Base-by-base conservation (phyloP, 1,139 yeast genomes). In the Saccharomyces pastorianus region DNA sequence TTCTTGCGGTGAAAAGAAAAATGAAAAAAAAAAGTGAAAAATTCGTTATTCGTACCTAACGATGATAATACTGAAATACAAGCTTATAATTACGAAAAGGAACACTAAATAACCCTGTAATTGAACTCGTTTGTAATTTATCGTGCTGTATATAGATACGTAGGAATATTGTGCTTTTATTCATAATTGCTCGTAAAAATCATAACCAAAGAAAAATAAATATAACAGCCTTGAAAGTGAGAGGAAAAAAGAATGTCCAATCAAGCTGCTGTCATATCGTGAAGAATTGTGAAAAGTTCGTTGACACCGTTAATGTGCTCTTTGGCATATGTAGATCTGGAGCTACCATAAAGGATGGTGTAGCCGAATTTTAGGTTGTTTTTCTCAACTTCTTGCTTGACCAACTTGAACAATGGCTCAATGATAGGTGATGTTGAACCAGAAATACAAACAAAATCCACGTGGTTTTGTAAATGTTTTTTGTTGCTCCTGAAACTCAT, bases 231-330 rank as follows among this genome's bases (percentile, higher is more conserved):
- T 28, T 47, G 8, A 28, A n/a, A 29, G 52, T 26, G 26, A 13
- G 4, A 23, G 28, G 13, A 31, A 28, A n/a, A 28, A 27, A 42
- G 7, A 20, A 20, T 20, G 9, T 42, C 14, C 4, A 41, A 41
- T 48, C 44, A 41, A 47, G 46, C 49, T 52, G 9, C 6, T 29
- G 48, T 6, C 44, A 31, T 11, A 31, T 11, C 52, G 38, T 60
- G 56, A 25, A 83, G 69, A 42, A 83, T 72, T 31, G 77, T 74
- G 63, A 88, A 76, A 52, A 88, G 72, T 56, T 88, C 90, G 63
- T 88, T 88, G 61, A 85, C 79, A 56, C 96, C 96, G 55, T 81
- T 79, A n/a, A 87, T 82, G 51, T 82, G 81, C 62, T 80, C 84
- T 44, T 75, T 77, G 2, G 96, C 96, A 52, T 76, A 76, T 2